phyloP scores from a whole-genome alignment of 208 protist genomes.

The Acanthamoeba healyi region DNA sequence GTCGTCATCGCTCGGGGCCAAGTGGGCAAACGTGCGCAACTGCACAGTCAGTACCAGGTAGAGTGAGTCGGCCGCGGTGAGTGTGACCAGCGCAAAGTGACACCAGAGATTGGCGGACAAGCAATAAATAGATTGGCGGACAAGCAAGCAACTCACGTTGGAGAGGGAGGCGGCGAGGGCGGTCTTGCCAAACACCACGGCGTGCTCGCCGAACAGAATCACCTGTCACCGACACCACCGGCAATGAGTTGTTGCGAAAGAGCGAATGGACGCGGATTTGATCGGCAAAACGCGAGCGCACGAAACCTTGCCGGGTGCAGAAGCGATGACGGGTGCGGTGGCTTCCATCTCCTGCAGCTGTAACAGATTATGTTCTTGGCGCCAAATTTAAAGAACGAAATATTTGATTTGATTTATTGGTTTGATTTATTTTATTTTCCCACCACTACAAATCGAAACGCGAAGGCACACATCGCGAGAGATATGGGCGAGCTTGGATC shows the following conservation, averaged over 20 bases:
- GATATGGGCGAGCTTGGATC: background rate
- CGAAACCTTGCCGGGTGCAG: constrained; percentile 18
- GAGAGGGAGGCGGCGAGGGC: constrained; percentile 79
- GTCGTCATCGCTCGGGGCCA: background rate
- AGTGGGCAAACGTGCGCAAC: constrained; percentile 42
- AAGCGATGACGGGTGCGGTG: background rate
- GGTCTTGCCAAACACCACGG: constrained; percentile 87
- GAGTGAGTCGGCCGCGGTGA: background rate
- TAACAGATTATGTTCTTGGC: background rate
- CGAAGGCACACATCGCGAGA: background rate
- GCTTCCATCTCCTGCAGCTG: background rate
- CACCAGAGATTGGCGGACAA: background rate
- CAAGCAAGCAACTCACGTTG: too few relatives aligned
- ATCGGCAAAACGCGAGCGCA: too few relatives aligned
- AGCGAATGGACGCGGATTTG: too few relatives aligned
- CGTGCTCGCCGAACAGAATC: constrained; percentile 90
- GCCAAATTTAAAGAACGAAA: too few relatives aligned
- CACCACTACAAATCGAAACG: background rate
- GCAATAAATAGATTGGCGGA: background rate
- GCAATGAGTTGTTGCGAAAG: too few relatives aligned
- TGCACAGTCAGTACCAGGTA: background rate
- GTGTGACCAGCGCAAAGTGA: background rate
- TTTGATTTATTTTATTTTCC: background rate
- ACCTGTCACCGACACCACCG: constrained; percentile 81
- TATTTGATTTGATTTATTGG: background rate